Evolutionary conservation across 139 green algal genomes (phyloP), one percentile per base, ranked within the genome.

Genomic region (Marvania coccoides): DNA sequence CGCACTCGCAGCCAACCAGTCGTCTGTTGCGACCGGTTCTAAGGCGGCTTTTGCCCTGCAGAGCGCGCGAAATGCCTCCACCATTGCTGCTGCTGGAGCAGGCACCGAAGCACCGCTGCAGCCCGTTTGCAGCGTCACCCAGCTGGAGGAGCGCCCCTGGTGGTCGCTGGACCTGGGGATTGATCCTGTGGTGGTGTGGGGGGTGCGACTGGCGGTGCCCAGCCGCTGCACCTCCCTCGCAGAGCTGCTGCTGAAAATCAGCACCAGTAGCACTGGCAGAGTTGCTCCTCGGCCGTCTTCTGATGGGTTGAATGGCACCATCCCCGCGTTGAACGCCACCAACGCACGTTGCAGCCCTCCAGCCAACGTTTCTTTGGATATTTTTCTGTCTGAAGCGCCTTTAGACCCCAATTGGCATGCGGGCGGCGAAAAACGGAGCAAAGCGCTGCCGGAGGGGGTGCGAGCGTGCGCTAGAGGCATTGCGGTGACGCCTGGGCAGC

Each of bases 161-260:
- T 62, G 63, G 63, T 60, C 63, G 1, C 36, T 70, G 33, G 63
- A 56, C n/a, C 8, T 38, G 2, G 63, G 63, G 28, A n/a, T 70
- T 51, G 63, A 70, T 34, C 37, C 31, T 12, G 56, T 31, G 1
- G 54, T 37, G 47, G 36, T 73, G 35, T 29, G 36, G 2, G 66
- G 66, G 28, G 33, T 73, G 35, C 55, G 66, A 19, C 59, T 67
- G 4, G 14, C 31, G 1, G 2, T 73, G 36, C 66, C 66, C 47
- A 39, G 35, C 34, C 7, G 53, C 26, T 73, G 66, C 56, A 39
- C 55, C 36, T 6, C 13, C 55, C 7, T 63, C 35, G 9, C 9
- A 9, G 7, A 7, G 8, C 15, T 7, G 36, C 19, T 28, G 19
- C 42, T 19, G 19, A 51, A 51, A 19, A 51, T 19, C 19, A 51